Evolutionary conservation across 108 stramenopile genomes (phyloP), one percentile per base, ranked within the genome.

Genomic region (Skeletonema menzelii): DNA sequence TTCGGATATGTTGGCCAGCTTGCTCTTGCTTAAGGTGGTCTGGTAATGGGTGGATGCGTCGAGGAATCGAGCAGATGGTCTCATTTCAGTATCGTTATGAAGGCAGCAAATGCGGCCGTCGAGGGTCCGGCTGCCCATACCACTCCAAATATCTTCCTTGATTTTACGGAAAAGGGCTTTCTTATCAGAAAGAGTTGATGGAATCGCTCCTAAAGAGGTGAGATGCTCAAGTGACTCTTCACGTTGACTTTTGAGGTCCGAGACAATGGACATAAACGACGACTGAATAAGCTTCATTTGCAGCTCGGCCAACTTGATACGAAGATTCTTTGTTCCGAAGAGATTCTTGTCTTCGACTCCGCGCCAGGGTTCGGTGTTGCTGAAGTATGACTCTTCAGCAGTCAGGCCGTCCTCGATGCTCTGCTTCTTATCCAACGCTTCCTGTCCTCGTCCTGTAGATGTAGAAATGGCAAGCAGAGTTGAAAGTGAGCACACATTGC

Each of bases 371-470:
- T 76, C 69, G 2, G 63, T 74, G 58, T 65, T 62, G 19, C 64
- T 56, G 69, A 90, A 90, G 67, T 73, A 90, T 20, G 74, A 73
- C 14, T 69, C 32, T 81, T 90, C 89, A 10, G 63, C 63, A 12
- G 61, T 42, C 10, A 86, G 58, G 3, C 74, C 84, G 20, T 79
- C 62, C 42, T 86, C 67, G 10, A 90, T 65, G 19, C 80, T 71
- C 42, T 83, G 47, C 22, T 72, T 71, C 19, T 61, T 63, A 56
- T 84, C 80, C 63, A 86, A 44, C 7, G 81, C 80, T 12, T 83
- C 85, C 40, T 90, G 89, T 11, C 89, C 89, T 27, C 89, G 80
- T 26, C 86, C 70, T 71, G 40, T 42, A 15, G 2, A n/a, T 71
- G 40, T 42, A 15, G 2, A n/a, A n/a, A 42, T n/a, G 4, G 15